Base-by-base conservation (phyloP, 2,329 filamentous ascomycete genomes). In the Trichoderma atroviride region DNA sequence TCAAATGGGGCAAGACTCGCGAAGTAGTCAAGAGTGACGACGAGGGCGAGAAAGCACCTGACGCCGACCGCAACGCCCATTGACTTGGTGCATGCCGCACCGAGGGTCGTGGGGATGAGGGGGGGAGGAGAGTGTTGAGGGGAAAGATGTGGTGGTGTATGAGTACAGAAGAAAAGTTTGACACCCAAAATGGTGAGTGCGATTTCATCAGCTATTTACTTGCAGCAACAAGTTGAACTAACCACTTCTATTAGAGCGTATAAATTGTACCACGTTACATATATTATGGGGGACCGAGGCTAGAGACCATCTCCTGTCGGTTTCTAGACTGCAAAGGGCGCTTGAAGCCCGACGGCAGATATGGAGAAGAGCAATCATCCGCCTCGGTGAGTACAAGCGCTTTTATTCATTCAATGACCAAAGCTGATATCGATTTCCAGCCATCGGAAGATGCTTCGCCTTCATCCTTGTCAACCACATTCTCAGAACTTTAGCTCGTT, bases 1-100 rank as follows among this genome's bases (percentile, higher is more conserved):
- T 83, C 74, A 81, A 80, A 69, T 83, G 82, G 82, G 82, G 82
- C 19, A 83, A 83, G 75, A 83, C 82, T 1, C 74, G 80, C 2
- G 79, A 81, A 35, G 80, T 82, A 40, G 67, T 81, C 33, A 70
- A 71, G 13, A 76, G 72, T 3, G 75, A 75, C 6, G 73, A 57
- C 1, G 76, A 78, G 27, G 75, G 77, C 55, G 61, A 74, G 3
- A 73, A 71, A 13, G 76, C 74, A 7, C 73, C 73, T 37, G 68
- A 71, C 16, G 76, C 71, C 13, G 74, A 73, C 5, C 73, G 76
- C 9, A 74, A 74, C 1, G 75, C 75, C 7, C 73, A 75, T 43
- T 72, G 27, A 69, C 14, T 29, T 35, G 9, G 37, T 9, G 22
- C 35, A 24, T 9, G 1, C 0, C 22, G 59, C 19, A 31, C 31